Evolutionary conservation across 208 protist genomes (phyloP).

Genomic region (Acanthamoeba sp.): DNA sequence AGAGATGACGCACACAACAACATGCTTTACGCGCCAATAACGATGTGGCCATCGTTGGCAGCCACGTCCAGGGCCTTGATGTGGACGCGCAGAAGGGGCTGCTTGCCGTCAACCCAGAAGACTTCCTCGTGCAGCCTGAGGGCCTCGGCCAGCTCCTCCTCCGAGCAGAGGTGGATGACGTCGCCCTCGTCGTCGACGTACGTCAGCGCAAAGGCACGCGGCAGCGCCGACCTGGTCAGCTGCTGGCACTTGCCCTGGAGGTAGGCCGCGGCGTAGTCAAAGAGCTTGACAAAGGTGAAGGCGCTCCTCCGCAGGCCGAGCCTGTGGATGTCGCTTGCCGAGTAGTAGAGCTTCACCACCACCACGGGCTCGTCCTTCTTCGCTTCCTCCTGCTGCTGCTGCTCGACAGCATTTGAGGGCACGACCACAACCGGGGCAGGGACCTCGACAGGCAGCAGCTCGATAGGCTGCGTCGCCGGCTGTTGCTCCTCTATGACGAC

Average conservation of each 20-base stretch:
- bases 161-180: conserved; percentile 25
- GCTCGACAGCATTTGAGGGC: too few relatives aligned
- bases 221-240: background rate
- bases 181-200: conserved; percentile 48
- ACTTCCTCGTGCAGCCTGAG: conserved; percentile 20
- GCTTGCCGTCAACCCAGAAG: conserved; percentile 8
- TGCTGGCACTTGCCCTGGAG: conserved; percentile 45
- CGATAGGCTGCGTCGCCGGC: too few relatives aligned
- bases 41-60: background rate
- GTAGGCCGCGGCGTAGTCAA: conserved; percentile 2
- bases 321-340: conserved; percentile 29
- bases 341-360: conserved; percentile 48
- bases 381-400: too few relatives aligned
- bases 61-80: background rate
- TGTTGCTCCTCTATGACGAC: too few relatives aligned
- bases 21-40: background rate
- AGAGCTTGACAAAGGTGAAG: conserved; percentile 29
- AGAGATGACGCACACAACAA: too few relatives aligned
- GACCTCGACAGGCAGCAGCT: too few relatives aligned
- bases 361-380: background rate
- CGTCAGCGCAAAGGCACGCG: conserved; percentile 31
- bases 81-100: conserved; percentile 11
- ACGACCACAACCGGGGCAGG: too few relatives aligned
- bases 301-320: background rate
- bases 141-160: conserved; percentile 39